These are phyloP conservation scores for Zancudomyces culisetae DNA, from an alignment of 371 early-diverging fungal species.

Conservation along the genomic window DNA sequence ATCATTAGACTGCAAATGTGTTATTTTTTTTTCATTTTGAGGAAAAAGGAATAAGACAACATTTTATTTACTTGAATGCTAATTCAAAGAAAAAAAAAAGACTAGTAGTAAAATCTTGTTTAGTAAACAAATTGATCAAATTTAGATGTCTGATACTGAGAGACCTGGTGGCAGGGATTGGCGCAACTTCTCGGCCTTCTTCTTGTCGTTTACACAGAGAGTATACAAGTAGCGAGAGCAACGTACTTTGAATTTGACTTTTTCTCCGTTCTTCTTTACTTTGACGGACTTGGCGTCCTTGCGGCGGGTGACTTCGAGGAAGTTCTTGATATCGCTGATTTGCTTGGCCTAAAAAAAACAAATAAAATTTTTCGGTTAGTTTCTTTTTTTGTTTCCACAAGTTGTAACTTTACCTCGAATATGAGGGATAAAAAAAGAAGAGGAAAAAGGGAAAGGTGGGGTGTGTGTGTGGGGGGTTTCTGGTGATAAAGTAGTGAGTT, in stretches of 20 bases:
- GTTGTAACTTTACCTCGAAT: background rate
- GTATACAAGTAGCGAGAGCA: slow-evolving; percentile 96
- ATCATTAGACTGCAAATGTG: no score
- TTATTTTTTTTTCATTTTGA: no score
- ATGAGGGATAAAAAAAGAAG: background rate
- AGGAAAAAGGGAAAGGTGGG: no score
- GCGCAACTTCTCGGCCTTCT: slow-evolving; percentile 92
- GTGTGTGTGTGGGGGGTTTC: no score
- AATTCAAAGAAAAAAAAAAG: no score
- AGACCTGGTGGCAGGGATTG: slow-evolving; percentile 61
- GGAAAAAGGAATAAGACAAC: no score
- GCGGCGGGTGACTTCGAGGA: slow-evolving; percentile 87
- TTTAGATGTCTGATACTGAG: slow-evolving; percentile 2
- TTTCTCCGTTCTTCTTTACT: slow-evolving; percentile 91
- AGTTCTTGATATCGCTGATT: slow-evolving; percentile 93
- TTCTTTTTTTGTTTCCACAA: background rate
- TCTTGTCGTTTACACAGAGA: slow-evolving; percentile 81
- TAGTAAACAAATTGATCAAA: no score
- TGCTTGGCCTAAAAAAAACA: slow-evolving; percentile 96
- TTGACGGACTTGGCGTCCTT: slow-evolving; percentile 88
- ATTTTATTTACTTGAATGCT: no score
- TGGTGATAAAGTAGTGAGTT: no score
- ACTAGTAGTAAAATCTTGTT: no score
- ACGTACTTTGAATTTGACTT: slow-evolving; percentile 97
- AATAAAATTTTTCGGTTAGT: no score